Conservation (phyloP, 163 green algal species). For the Scenedesmus sp. region DNA sequence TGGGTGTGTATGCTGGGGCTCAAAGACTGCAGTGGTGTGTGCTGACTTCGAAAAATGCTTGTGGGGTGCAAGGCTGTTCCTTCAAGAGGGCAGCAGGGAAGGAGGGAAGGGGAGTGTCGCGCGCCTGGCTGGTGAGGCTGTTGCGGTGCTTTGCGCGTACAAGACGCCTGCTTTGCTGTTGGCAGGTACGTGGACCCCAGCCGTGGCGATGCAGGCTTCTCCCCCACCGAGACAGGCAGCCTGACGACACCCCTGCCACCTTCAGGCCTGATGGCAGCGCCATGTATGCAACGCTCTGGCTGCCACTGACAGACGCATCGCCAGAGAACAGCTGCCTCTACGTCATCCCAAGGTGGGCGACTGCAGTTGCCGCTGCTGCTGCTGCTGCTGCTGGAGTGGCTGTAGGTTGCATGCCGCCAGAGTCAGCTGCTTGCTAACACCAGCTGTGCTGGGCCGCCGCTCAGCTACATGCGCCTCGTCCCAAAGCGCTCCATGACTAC, state of each 20-base stretch:
- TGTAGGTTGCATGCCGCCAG: not conserved
- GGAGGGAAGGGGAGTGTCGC: too few relatives aligned
- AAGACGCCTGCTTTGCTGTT: not conserved
- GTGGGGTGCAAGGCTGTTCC: too few relatives aligned
- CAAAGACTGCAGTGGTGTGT: too few relatives aligned
- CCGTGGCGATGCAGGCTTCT: conserved; percentile 67
- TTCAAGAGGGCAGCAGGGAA: too few relatives aligned
- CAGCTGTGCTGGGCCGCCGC: not conserved
- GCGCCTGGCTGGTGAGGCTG: too few relatives aligned
- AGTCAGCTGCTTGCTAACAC: not conserved
- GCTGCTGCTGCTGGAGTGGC: not conserved
- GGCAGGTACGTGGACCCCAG: conserved; percentile 67
- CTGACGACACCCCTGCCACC: conserved; percentile 67
- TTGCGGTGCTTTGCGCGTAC: too few relatives aligned
- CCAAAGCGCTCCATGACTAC: too few relatives aligned
- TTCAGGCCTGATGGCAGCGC: conserved; percentile 69
- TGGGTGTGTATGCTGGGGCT: too few relatives aligned
- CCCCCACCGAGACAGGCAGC: conserved; percentile 80
- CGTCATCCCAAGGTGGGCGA: conserved; percentile 65
- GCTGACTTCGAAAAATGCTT: not conserved
- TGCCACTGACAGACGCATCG: conserved; percentile 65
- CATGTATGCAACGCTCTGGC: conserved; percentile 59
- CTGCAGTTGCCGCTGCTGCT: not conserved
- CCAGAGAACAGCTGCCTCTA: conserved; percentile 80
- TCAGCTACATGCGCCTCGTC: not conserved